Base-by-base conservation (phyloP, 2,329 filamentous ascomycete genomes). In the Bipolaris sorokiniana region DNA sequence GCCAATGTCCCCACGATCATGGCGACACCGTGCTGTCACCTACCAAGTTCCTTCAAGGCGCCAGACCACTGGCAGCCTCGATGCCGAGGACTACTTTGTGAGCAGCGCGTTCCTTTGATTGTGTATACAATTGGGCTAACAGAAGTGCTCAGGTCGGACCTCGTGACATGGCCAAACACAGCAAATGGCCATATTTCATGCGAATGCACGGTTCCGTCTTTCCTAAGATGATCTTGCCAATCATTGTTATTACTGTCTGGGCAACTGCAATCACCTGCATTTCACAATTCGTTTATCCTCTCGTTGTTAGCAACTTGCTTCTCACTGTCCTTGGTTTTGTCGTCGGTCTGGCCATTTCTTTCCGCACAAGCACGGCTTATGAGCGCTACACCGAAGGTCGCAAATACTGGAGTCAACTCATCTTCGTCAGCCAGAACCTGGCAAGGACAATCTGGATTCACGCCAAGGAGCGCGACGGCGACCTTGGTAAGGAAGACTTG, bases 361-460 rank as follows among this genome's bases (percentile, higher is more conserved):
- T 93, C 78, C 86, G 90, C 56, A 90, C 84, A 61, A 88, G 88
- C 2, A 91, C 89, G 7, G 90, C 90, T 9, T 93, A 93, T 66
- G 90, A 93, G 76, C 85, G 89, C 66, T 77, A 77, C 51, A 76
- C 80, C 83, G 74, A 88, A 60, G 89, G 69, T 78, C 82, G 67
- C 81, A 92, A 79, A 79, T 87, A 73, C 80, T 96, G 65, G 90
- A 86, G 65, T 40, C 79, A 82, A 55, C 71, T 88, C 45, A 80
- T 81, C 38, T 79, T 86, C 26, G 79, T 81, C 3, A 81, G 82
- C 13, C 83, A 86, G 53, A 86, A 84, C 55, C 72, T 88, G 47
- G 81, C 84, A 3, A 87, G 93, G 20, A 82, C 90, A 9, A 90
- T 95, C 71, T 97, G 93, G 93, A 83, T 97, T 31, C 90, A 96